A percentile compares a stretch with the other conserved stretches of the same genome.
phyloP scores from a whole-genome alignment of 441 rosid species.

The Bocquillonia castaneifolia region DNA sequence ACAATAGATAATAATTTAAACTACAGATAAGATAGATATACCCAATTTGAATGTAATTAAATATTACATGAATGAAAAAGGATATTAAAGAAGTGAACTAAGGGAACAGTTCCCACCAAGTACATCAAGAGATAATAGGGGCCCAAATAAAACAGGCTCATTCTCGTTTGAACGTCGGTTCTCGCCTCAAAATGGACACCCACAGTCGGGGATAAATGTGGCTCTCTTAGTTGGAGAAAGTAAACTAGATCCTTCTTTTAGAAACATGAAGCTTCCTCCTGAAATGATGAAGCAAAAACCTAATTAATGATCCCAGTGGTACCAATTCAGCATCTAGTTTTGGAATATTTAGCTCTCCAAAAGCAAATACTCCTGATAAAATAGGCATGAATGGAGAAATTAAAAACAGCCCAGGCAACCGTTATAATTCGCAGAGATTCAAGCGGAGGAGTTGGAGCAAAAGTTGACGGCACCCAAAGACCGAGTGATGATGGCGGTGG shows the following conservation, averaged over 20 bases:
- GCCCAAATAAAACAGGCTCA: conserved; percentile 28
- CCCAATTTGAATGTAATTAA: too few relatives aligned
- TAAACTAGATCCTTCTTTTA: conserved; percentile 23
- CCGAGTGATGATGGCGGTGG: conserved; percentile 13
- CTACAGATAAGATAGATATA: too few relatives aligned
- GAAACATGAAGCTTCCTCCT: conserved; percentile 26
- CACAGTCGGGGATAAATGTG: conserved; percentile 21
- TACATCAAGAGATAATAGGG: conserved; percentile 23
- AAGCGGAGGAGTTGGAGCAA: conserved; percentile 18
- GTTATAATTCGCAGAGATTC: conserved; percentile 12
- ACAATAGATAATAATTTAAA: too few relatives aligned
- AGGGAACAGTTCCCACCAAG: conserved; percentile 25
- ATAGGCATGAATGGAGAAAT: conserved; percentile 18
- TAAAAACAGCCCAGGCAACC: conserved; percentile 9
- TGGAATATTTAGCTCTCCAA: conserved; percentile 40
- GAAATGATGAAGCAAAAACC: conserved; percentile 30
- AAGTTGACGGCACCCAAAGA: conserved; percentile 12
- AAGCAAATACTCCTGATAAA: conserved; percentile 24
- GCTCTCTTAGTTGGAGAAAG: conserved; percentile 19
- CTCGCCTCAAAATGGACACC: conserved; percentile 24
- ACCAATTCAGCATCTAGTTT: conserved; percentile 34
- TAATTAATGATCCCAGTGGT: conserved; percentile 15
- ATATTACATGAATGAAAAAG: conserved; percentile 37
- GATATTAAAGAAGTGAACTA: conserved; percentile 46
- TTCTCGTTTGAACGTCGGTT: conserved; percentile 35